phyloP scores from a whole-genome alignment of 2,329 filamentous ascomycete genomes.

The Neocatenulostroma microsporum region DNA sequence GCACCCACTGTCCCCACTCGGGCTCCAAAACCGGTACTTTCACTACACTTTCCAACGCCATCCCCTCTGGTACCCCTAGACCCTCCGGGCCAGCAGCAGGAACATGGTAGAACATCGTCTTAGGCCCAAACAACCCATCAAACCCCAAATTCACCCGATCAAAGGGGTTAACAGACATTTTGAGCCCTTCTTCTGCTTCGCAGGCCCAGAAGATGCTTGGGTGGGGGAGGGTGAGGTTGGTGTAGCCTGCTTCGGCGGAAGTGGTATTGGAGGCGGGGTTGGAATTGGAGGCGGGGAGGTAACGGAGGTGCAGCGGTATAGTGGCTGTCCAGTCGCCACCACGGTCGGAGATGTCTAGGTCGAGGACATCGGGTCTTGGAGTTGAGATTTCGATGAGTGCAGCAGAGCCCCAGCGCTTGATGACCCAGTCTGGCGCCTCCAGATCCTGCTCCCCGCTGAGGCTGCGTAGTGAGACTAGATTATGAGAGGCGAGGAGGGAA shows the following conservation, averaged over 20 bases:
- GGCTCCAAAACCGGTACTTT: constrained; percentile 38
- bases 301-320: constrained; percentile 79
- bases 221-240: constrained; percentile 54
- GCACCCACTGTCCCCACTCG: constrained; percentile 31
- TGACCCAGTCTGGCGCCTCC: constrained; percentile 78
- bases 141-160: constrained; percentile 79
- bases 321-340: constrained; percentile 51
- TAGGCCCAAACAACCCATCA: constrained; percentile 66
- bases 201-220: constrained; percentile 91
- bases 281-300: constrained; percentile 54
- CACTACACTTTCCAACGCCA: constrained; percentile 30
- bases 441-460: constrained; percentile 74
- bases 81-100: too few species aligned
- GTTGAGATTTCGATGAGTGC: constrained; percentile 64
- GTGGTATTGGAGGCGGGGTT: constrained; percentile 41
- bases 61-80: not conserved
- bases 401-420: constrained; percentile 68
- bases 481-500: constrained; percentile 73
- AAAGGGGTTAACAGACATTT: constrained; percentile 73
- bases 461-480: constrained; percentile 60
- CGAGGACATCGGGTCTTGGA: constrained; percentile 8
- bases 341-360: not conserved
- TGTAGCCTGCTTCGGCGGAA: constrained; percentile 36
- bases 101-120: constrained; percentile 75
- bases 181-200: constrained; percentile 52